Base-by-base conservation (phyloP, 1,139 yeast species). In the Pichia sp. region DNA sequence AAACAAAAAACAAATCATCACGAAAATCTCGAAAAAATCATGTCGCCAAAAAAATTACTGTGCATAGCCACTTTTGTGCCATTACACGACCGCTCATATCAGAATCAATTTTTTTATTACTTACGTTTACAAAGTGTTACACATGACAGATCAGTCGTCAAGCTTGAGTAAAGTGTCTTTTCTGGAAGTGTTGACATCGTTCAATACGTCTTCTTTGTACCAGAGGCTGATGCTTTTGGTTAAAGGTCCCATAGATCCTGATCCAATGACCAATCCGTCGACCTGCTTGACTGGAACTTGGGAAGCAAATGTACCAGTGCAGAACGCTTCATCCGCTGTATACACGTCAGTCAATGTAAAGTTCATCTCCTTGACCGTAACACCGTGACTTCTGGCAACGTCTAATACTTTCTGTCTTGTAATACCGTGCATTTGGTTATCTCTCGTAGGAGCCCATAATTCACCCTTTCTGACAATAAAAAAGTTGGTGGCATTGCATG, bases 341-440 rank as follows among this genome's bases (percentile, higher is more conserved):
- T 42, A 46, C 5, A 39, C 46, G 8, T 42, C 50, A 10, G 46
- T 40, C 9, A 39, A 21, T 15, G 44, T 34, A 39, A 46, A 43
- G 19, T 42, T 40, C 31, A 22, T 11, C 18, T 42, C 46, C n/a
- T 40, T 37, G 10, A 46, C 46, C 24, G 37, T 34, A 1, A 46
- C 12, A 5, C 46, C 46, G 10, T 36, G 21, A 8, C 15, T 18
- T 19, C 46, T 40, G 6, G 50, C 35, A n/a, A 46, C 14, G 21
- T 39, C 46, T 3, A 43, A 27, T 6, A 42, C 45, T 20, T 46
- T 46, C 28, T 46, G 46, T 28, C 50, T 46, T 4, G 44, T 46
- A 17, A 46, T 37, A 28, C 50, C 50, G 21, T 46, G 46, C 46
- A 46, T 46, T 33, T 46, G 46, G 11, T 42, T 46, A 28, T 46